Evolutionary conservation across 352 stramenopile species (phyloP), one percentile per base, ranked within the genome.

Genomic region (Phytophthora tentaculata): DNA sequence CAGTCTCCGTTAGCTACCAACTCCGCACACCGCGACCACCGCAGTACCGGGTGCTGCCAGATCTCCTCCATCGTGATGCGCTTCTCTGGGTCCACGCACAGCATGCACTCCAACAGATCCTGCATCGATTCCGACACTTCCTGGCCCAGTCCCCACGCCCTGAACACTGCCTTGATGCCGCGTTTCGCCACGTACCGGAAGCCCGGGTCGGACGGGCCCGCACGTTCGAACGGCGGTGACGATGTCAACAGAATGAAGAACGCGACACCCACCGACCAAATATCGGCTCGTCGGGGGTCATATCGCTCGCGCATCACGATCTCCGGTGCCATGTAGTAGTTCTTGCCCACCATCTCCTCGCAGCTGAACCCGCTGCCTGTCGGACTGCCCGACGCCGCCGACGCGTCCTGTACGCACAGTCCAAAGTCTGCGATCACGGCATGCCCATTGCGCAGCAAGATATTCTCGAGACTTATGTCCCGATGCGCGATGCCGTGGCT

Each of bases 271-370:
- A 86, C 73, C 5, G 96, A 96, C 95, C 95, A 98, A 41, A 98
- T 76, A 71, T 99, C 96, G 37, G 95, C 88, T 13, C 84, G 76
- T 61, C 93, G 96, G 5, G 95, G 95, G 81, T 99, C 95, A 79
- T 99, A 98, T 29, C 71, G 47, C 35, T 80, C 65, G 78, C 89
- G 39, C 13, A 71, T 70, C 35, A 95, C 84, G 49, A 98, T 87
- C 78, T 99, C 97, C 1, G 96, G 97, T n/a, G 93, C 94, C 92
- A 99, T 99, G 74, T 99, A 99, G 66, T 98, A 98, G 54, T 95
- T 87, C 71, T 99, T 98, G 43, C 97, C 97, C 73, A 91, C 85
- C 48, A 67, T 80, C 48, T 89, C 82, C 17, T 76, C 59, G 47
- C 84, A 90, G 20, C 57, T 47, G 88, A 91, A 82, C 14, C 17